These are phyloP conservation scores for Zea luxurians DNA, from an alignment of 176 grass and related monocot species.

Conservation along the genomic window DNA sequence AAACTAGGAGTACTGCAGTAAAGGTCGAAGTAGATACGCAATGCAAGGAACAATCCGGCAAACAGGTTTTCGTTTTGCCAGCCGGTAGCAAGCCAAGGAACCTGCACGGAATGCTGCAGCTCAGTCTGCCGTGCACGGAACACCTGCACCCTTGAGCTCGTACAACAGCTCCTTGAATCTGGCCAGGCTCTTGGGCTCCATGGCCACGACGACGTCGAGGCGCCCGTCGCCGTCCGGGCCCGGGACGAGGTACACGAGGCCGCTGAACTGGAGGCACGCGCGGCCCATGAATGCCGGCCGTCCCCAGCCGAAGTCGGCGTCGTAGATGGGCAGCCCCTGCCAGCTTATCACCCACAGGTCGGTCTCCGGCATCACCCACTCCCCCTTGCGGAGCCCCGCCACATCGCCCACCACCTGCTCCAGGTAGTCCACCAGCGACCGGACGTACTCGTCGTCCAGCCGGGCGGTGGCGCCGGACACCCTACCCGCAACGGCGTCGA, in stretches of 20 bases:
- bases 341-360: constrained; percentile 64
- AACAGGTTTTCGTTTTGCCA: no score
- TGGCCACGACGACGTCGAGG: constrained; percentile 36
- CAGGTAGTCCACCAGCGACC: constrained; percentile 54
- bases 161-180: constrained; percentile 38
- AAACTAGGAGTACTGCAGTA: no score
- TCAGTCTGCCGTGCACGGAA: not conserved
- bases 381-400: constrained; percentile 29
- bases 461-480: constrained; percentile 27
- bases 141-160: not conserved
- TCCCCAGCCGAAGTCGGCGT: constrained; percentile 65
- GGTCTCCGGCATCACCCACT: constrained; percentile 48
- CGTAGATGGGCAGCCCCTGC: constrained; percentile 54
- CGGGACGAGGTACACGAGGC: constrained; percentile 46
- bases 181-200: constrained; percentile 34
- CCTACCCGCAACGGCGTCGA: constrained; percentile 30
- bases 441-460: constrained; percentile 38
- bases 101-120: no score
- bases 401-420: constrained; percentile 15
- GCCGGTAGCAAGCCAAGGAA: no score
- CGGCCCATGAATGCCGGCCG: constrained; percentile 51
- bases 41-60: no score
- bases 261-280: constrained; percentile 36
- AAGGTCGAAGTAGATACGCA: no score
- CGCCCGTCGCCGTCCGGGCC: constrained; percentile 32